Evolutionary conservation across 2,329 filamentous ascomycete genomes (phyloP).

Genomic region (Zasmidium cellare): DNA sequence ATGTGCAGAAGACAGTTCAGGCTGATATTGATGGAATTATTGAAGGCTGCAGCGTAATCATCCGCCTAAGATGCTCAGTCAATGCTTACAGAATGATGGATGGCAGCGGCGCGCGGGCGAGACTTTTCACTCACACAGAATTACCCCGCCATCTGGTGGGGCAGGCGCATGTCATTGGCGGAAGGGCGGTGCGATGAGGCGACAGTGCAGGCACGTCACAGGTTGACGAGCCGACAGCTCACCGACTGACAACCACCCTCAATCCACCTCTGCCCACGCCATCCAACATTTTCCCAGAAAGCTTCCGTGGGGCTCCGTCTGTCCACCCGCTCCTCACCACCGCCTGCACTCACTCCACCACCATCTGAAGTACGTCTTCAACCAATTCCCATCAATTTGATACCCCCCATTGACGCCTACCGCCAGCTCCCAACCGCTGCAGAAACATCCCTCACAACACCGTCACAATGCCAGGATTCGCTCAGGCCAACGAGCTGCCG

Average conservation of each 20-base stretch:
- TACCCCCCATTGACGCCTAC: neutral
- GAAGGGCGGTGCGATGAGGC: too few relatives aligned
- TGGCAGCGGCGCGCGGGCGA: too few relatives aligned
- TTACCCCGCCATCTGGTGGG: neutral
- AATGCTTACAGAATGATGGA: neutral
- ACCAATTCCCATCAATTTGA: neutral
- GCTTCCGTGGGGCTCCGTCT: neutral
- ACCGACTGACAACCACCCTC: neutral
- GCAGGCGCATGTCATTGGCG: neutral
- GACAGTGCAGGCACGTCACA: too few relatives aligned
- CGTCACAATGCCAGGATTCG: conserved; percentile 60
- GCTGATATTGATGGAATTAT: neutral
- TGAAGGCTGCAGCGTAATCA: neutral
- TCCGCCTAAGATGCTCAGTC: neutral
- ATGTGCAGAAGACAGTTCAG: neutral
- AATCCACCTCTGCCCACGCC: neutral
- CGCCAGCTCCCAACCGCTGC: neutral
- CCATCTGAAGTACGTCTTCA: neutral
- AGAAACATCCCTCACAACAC: neutral
- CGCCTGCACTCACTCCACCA: neutral
- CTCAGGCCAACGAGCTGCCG: conserved; percentile 80
- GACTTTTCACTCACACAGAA: neutral
- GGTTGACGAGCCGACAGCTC: neutral
- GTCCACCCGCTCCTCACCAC: neutral
- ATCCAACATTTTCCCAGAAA: neutral